phyloP scores from a whole-genome alignment of 805 yeast species.

The Lachancea fermentati region DNA sequence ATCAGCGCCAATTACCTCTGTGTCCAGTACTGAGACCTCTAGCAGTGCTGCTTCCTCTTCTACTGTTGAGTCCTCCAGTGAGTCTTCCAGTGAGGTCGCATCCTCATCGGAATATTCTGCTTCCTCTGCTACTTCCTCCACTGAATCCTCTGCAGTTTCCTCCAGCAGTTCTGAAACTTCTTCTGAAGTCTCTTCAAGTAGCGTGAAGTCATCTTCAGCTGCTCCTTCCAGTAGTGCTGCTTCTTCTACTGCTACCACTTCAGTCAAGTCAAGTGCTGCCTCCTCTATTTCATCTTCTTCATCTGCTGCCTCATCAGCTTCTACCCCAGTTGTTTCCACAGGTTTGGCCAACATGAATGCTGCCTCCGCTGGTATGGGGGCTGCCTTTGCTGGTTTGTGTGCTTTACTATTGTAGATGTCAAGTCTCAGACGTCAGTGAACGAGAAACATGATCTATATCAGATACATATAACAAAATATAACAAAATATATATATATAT shows the following conservation, averaged over 20 bases:
- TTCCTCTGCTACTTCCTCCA: slow-evolving; percentile 9
- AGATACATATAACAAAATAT: too few relatives aligned
- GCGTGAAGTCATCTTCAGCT: slow-evolving; percentile 4
- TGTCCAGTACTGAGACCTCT: slow-evolving; percentile 5
- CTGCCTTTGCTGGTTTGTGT: background rate
- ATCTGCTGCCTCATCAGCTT: too few relatives aligned
- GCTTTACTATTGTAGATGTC: background rate
- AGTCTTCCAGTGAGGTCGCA: slow-evolving; percentile 4
- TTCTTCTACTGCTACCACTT: slow-evolving; percentile 8
- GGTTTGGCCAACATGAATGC: background rate
- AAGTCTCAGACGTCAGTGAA: too few relatives aligned
- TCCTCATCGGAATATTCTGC: slow-evolving; percentile 9
- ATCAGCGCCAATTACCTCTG: slow-evolving; percentile 2
- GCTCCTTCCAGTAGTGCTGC: slow-evolving; percentile 10
- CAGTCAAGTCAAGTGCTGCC: slow-evolving; percentile 5
- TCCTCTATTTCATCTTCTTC: slow-evolving; percentile 2
- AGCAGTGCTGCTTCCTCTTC: slow-evolving; percentile 7
- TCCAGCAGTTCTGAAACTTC: slow-evolving; percentile 3
- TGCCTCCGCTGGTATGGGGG: background rate
- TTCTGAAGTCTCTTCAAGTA: background rate
- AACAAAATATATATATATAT: too few relatives aligned
- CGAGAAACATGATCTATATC: too few relatives aligned
- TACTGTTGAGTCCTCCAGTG: slow-evolving; percentile 9
- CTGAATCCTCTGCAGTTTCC: slow-evolving; percentile 7
- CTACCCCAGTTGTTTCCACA: too few relatives aligned